A percentile compares a stretch with the other conserved stretches of the same genome.
These are phyloP conservation scores for Cyberlindnera americana DNA, from an alignment of 805 yeast species.

Conservation along the genomic window DNA sequence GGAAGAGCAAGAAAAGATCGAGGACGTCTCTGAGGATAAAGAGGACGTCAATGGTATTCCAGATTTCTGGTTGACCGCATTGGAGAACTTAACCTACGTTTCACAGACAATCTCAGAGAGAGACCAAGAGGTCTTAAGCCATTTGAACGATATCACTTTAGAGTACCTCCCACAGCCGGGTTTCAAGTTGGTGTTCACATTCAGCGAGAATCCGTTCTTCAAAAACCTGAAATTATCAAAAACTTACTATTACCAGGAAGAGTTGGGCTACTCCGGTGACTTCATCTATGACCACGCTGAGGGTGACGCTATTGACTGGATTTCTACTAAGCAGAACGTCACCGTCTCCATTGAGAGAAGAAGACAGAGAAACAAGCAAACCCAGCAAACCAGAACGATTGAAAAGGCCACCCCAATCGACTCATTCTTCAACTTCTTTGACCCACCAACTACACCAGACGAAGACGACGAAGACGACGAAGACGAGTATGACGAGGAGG, in stretches of 20 bases:
- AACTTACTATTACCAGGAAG: slow-evolving; percentile 90
- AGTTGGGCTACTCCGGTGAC: slow-evolving; percentile 92
- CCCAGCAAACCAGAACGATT: slow-evolving; percentile 93
- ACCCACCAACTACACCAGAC: slow-evolving; percentile 78
- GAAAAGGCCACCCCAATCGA: slow-evolving; percentile 93
- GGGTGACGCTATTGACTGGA: slow-evolving; percentile 85
- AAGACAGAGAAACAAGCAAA: slow-evolving; percentile 94
- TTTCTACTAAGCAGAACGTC: slow-evolving; percentile 71
- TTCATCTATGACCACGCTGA: slow-evolving; percentile 96
- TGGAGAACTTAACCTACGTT: slow-evolving; percentile 78
- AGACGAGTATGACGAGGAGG: slow-evolving; percentile 66
- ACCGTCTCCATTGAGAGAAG: slow-evolving; percentile 88
- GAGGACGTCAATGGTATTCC: slow-evolving; percentile 72
- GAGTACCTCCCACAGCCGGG: slow-evolving; percentile 85
- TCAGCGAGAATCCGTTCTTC: slow-evolving; percentile 72
- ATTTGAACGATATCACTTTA: slow-evolving; percentile 67
- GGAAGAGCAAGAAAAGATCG: slow-evolving; percentile 41
- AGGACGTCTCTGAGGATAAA: slow-evolving; percentile 33
- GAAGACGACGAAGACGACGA: slow-evolving; percentile 51
- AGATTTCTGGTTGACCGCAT: slow-evolving; percentile 93
- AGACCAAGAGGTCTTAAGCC: slow-evolving; percentile 77
- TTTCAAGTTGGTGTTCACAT: slow-evolving; percentile 80
- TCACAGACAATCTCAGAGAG: slow-evolving; percentile 85
- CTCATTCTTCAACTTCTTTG: slow-evolving; percentile 93
- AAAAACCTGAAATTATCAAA: slow-evolving; percentile 69